Evolutionary conservation across 345 rosid species (phyloP).

Genomic region (Hibiscus mutabilis): DNA sequence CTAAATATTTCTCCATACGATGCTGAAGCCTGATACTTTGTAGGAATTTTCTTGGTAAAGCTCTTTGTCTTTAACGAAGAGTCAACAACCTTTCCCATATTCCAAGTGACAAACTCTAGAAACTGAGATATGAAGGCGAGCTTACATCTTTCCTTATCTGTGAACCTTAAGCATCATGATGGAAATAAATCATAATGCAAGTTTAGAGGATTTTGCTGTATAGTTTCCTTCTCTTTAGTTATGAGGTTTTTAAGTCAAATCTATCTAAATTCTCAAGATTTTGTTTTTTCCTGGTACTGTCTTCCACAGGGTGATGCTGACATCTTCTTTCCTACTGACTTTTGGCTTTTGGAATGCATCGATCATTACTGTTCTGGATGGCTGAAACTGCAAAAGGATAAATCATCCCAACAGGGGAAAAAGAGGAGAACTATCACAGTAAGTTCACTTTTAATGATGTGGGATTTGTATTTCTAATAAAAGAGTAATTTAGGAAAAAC

Average conservation of each 20-base stretch:
- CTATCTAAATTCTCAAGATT: slow-evolving; percentile 1
- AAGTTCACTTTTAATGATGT: slow-evolving; percentile 26
- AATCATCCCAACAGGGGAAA: slow-evolving; percentile 59
- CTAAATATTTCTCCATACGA: background rate
- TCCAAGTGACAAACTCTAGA: slow-evolving; percentile 5
- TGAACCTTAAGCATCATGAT: background rate
- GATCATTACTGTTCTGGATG: slow-evolving; percentile 92
- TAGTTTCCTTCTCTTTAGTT: background rate
- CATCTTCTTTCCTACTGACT: slow-evolving; percentile 92
- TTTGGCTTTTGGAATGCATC: slow-evolving; percentile 81
- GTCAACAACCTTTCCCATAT: background rate
- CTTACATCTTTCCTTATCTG: background rate
- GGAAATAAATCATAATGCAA: background rate
- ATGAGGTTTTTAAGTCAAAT: background rate
- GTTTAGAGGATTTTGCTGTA: background rate
- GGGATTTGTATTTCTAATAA: slow-evolving; percentile 2
- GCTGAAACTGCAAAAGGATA: slow-evolving; percentile 43
- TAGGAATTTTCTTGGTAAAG: background rate
- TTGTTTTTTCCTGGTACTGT: slow-evolving; percentile 3
- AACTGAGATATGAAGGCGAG: background rate
- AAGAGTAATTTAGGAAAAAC: background rate
- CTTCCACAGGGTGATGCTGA: slow-evolving; percentile 90
- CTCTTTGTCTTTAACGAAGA: background rate
- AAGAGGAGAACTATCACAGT: slow-evolving; percentile 81
- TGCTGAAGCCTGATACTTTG: background rate